Base-by-base conservation (phyloP, 2,329 filamentous ascomycete species). In the Colletotrichum sp. region DNA sequence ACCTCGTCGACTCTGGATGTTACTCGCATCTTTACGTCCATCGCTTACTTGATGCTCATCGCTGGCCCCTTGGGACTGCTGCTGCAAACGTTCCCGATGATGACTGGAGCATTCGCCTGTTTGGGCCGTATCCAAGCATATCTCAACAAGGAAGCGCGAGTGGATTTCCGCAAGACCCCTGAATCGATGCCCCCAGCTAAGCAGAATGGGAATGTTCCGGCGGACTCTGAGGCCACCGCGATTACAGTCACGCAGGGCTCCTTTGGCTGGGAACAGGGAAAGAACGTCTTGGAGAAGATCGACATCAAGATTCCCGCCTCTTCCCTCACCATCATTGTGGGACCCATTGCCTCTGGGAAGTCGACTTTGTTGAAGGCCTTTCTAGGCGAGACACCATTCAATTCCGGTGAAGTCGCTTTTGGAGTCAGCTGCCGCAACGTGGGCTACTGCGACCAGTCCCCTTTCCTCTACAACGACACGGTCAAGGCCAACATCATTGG, bases 331-430 rank as follows among this genome's bases (percentile, higher is more conserved):
- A 81, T 87, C 9, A 77, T 87, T 3, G 81, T 86, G 9, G 86
- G 86, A 0, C 85, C 85, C 0, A 80, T 87, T 10, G 86, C 81
- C 1, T 83, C 82, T 0, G 86, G 86, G 0, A 87, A 87, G 72
- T 85, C 85, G 0, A 83, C 85, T 0, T 76, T 87, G 1, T 84
- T 82, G 80, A 85, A 84, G 52, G 83, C 82, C 1, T 78, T 89
- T 0, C 77, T 83, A 0, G 81, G 82, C 3, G 82, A 83, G 57
- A 78, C 79, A 7, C 74, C 80, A 2, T 68, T 72, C 30, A 36
- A 64, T 21, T 66, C 66, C 16, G 81, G 81, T 4, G 67, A 72
- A 2, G 74, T 82, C 6, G 65, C 70, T 8, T 61, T 79, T 9
- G 57, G 78, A 0, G 67, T 76, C 0, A 75, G 43, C 7, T 34